Base-by-base conservation (phyloP, 2,329 filamentous ascomycete genomes). In the Teratosphaeria nubilosa region DNA sequence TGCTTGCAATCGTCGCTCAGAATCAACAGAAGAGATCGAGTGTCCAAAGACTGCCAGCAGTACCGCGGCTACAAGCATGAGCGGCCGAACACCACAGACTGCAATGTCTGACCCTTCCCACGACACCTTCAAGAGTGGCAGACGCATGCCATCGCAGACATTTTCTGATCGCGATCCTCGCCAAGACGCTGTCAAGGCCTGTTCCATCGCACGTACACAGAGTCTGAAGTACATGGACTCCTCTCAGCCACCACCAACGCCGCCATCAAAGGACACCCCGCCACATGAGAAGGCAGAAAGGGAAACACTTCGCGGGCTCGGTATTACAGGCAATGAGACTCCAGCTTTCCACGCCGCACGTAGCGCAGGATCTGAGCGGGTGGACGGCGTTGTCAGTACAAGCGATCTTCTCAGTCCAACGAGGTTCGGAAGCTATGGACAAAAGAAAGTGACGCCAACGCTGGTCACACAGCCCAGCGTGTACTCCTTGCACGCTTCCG, bases 201-300 rank as follows among this genome's bases (percentile, higher is more conserved):
- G 60, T 30, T 56, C 51, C 20, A 53, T 66, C 34, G 54, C 56
- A 30, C 66, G 66, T 51, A 65, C 68, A 13, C 62, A 66, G 55
- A 68, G 65, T 56, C 57, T 70, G 16, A 67, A 67, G 50, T 68
- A 69, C 60, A 60, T 66, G 32, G 67, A 71, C 48, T 37, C 58
- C 14, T 34, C 53, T n/a, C 53, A 55, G n/a, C 48, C 62, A 3
- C 70, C 75, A 13, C 75, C 75, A 5, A 76, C 75, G 2, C 76
- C 75, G 22, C 75, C 74, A 5, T 67, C 71, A 14, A 77, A 78
- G 58, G 73, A 77, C 59, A 77, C 76, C 0, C 75, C 75, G 32
- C 74, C 73, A 14, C 25, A 53, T 34, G 50, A 53, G 27, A 57
- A 51, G 25, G 51, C 31, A 9, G 58, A 67, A 37, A 63, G 62